These are phyloP conservation scores for Telfairia occidentalis DNA, from an alignment of 331 rosid species.

Conservation along the genomic window DNA sequence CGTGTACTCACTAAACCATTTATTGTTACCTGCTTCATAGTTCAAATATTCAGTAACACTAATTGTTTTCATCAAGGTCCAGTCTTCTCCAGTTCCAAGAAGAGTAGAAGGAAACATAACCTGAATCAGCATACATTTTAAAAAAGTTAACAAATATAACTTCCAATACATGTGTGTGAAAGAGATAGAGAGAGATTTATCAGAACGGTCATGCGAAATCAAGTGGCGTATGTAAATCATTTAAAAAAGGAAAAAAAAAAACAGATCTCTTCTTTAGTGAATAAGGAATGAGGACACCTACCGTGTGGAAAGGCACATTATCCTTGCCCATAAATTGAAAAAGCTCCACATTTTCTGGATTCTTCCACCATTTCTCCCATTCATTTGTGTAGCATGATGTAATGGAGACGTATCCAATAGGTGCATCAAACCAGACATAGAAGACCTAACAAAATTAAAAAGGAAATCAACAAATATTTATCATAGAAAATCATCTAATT, in stretches of 20 bases:
- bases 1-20: not conserved
- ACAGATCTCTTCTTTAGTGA: slow-evolving; percentile 6
- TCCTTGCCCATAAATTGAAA: slow-evolving; percentile 99
- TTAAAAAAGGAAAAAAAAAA: not conserved
- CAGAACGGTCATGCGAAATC: not conserved
- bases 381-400: slow-evolving; percentile 81
- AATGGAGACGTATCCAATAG: slow-evolving; percentile 89
- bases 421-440: slow-evolving; percentile 98
- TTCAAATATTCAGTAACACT: slow-evolving; percentile 94
- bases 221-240: not conserved
- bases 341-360: slow-evolving; percentile 78
- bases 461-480: not conserved
- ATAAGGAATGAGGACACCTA: slow-evolving; percentile 27
- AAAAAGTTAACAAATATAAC: slow-evolving; percentile 4
- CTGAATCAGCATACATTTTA: slow-evolving; percentile 27
- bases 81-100: slow-evolving; percentile 79
- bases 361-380: slow-evolving; percentile 99
- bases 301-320: slow-evolving; percentile 95
- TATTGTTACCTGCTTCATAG: slow-evolving; percentile 70
- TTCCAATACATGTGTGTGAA: not conserved
- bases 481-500: not conserved
- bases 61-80: slow-evolving; percentile 94
- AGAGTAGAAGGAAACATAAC: slow-evolving; percentile 94
- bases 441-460: slow-evolving; percentile 46
- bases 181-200: not conserved